Percentiles rank a stretch among this genome's conserved stretches.
Evolutionary conservation across 305 asterid species (phyloP).

Genomic region (Fraxinus latifolia): DNA sequence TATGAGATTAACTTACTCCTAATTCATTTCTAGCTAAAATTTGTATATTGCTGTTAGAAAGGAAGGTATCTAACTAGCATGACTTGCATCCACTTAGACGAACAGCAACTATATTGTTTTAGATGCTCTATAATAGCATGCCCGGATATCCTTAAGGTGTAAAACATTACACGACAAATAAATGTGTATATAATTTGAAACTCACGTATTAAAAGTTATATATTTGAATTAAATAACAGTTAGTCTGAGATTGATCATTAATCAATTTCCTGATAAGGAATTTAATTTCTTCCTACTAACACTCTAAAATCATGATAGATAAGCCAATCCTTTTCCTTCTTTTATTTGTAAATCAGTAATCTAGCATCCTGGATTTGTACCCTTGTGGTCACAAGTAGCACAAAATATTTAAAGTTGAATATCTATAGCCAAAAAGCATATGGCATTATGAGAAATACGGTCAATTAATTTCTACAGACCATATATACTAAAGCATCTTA

Average conservation of each 20-base stretch:
- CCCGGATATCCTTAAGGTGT: not conserved
- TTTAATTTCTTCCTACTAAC: not conserved
- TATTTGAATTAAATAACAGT: not conserved
- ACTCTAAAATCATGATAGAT: not conserved
- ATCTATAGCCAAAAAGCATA: not conserved
- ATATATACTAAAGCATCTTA: not conserved
- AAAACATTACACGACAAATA: not conserved
- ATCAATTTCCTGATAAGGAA: not conserved
- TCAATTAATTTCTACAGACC: not conserved
- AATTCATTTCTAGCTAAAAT: not conserved
- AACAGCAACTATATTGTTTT: not conserved
- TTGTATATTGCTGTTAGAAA: not conserved
- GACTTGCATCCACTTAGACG: not conserved
- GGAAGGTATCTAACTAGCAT: not conserved
- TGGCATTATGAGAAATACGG: not conserved
- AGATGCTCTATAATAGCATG: not conserved
- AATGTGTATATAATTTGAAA: not conserved
- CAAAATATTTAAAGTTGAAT: not conserved
- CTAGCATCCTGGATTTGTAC: constrained; percentile 8
- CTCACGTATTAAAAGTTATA: not conserved
- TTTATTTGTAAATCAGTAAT: not conserved
- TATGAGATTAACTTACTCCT: not conserved
- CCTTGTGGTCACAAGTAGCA: not conserved
- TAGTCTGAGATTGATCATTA: not conserved
- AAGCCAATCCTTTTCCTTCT: not conserved